A percentile compares a stretch with the other conserved stretches of the same genome.
These are phyloP conservation scores for Plenodomus tracheiphilus DNA, from an alignment of 2,329 filamentous ascomycete species.

Conservation along the genomic window DNA sequence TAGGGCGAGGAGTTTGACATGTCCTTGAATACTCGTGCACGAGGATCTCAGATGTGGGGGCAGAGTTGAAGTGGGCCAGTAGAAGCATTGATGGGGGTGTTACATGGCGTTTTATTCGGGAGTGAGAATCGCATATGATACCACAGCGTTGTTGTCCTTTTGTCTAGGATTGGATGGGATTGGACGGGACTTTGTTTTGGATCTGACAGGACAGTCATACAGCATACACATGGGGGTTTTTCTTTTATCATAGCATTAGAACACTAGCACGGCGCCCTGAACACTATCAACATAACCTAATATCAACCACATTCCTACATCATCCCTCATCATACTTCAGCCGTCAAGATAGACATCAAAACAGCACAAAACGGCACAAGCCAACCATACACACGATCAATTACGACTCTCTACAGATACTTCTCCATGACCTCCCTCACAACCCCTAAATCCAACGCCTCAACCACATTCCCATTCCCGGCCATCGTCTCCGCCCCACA, in stretches of 20 bases:
- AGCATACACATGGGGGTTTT: not conserved
- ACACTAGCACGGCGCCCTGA: not conserved
- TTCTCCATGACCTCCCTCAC: conserved; percentile 44
- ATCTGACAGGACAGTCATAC: not conserved
- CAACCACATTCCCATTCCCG: conserved; percentile 54
- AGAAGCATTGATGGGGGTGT: not conserved
- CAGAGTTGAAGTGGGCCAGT: not conserved
- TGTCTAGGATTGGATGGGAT: not conserved
- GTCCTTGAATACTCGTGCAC: conserved; percentile 22
- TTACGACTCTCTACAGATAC: conserved; percentile 24
- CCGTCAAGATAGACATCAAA: no score
- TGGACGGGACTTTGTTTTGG: not conserved
- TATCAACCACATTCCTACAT: no score
- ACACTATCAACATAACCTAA: not conserved
- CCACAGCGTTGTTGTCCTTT: conserved; percentile 10
- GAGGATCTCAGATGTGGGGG: not conserved
- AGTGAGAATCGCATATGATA: conserved; percentile 13
- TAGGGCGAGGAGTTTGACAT: conserved; percentile 37
- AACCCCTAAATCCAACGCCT: conserved; percentile 38
- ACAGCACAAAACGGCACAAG: no score
- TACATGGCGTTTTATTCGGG: conserved; percentile 5
- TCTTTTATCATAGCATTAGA: conserved; percentile 8
- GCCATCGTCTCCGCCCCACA: conserved; percentile 64
- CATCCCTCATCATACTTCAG: no score
- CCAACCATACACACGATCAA: no score